A percentile compares a stretch with the other conserved stretches of the same genome.
phyloP scores from a whole-genome alignment of 2,329 filamentous ascomycete species.

The Clonostachys solani region DNA sequence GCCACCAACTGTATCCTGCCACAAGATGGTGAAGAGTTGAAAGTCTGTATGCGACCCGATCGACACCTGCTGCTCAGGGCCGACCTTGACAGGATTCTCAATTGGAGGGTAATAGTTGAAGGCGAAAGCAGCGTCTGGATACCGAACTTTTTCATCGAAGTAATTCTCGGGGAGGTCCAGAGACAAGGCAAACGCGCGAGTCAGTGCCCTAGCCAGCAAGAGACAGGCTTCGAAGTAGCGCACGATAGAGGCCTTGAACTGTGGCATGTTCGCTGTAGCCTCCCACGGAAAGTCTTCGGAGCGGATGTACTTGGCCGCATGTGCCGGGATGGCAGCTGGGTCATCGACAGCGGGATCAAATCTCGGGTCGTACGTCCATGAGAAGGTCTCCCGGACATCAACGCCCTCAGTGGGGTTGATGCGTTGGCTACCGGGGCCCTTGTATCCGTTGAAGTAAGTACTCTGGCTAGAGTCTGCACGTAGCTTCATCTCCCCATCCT shows the following conservation, averaged over 20 bases:
- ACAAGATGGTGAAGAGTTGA: conserved; percentile 43
- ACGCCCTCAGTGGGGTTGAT: conserved; percentile 44
- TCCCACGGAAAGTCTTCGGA: conserved; percentile 50
- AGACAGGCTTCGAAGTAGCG: conserved; percentile 44
- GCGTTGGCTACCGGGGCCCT: conserved; percentile 30
- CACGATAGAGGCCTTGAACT: conserved; percentile 40
- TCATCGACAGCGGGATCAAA: conserved; percentile 41
- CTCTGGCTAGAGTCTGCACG: conserved; percentile 25
- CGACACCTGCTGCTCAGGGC: conserved; percentile 18
- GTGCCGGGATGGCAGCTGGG: conserved; percentile 30
- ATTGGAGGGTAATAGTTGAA: conserved; percentile 34
- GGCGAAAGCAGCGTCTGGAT: conserved; percentile 39
- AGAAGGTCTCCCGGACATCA: conserved; percentile 47
- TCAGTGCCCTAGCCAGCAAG: conserved; percentile 42
- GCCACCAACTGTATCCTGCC: conserved; percentile 35
- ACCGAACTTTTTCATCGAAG: conserved; percentile 48
- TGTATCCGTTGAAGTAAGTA: conserved; percentile 43
- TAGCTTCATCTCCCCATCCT: conserved; percentile 36
- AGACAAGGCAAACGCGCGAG: conserved; percentile 48
- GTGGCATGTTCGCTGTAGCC: conserved; percentile 38
- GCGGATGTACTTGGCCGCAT: conserved; percentile 33
- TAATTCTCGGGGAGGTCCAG: conserved; percentile 48
- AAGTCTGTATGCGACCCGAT: conserved; percentile 50
- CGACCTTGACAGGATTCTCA: neutral
- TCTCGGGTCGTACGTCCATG: conserved; percentile 46